Percentiles rank a stretch among this genome's conserved stretches.
Evolutionary conservation across 108 stramenopile genomes (phyloP).

Genomic region (Stephanodiscus minutulus): DNA sequence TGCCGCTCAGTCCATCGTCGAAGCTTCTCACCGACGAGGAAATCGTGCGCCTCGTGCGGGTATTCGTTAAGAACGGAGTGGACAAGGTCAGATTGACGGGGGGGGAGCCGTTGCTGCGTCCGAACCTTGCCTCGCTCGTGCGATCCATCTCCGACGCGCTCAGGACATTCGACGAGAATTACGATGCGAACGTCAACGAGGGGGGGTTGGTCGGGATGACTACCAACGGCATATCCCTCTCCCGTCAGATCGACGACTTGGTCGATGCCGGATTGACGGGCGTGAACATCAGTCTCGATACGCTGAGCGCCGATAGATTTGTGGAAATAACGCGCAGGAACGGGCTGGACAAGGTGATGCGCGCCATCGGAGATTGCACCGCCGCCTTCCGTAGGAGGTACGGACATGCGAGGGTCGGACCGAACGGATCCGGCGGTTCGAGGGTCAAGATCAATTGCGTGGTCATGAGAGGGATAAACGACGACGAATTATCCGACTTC

Average conservation of each 20-base stretch:
- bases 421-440: constrained; percentile 32
- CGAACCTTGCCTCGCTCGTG: constrained; percentile 78
- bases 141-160: constrained; percentile 35
- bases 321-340: constrained; percentile 86
- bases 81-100: constrained; percentile 89
- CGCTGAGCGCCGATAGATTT: constrained; percentile 86
- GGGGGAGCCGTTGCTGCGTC: constrained; percentile 93
- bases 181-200: constrained; percentile 45
- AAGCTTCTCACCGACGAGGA: constrained; percentile 85
- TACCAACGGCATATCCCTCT: constrained; percentile 92
- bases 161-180: constrained; percentile 4
- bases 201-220: constrained; percentile 86
- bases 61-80: constrained; percentile 86
- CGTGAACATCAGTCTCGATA: constrained; percentile 95
- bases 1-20: constrained; percentile 70
- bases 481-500: constrained; percentile 91
- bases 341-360: constrained; percentile 68
- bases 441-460: constrained; percentile 97
- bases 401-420: constrained; percentile 38
- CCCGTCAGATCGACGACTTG: constrained; percentile 67
- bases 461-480: constrained; percentile 91
- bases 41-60: constrained; percentile 72
- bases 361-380: constrained; percentile 64
- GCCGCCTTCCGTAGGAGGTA: constrained; percentile 29
- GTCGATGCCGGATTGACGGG: constrained; percentile 90